Evolutionary conservation across 441 rosid genomes (phyloP).

Genomic region (Metrosideros polymorpha): DNA sequence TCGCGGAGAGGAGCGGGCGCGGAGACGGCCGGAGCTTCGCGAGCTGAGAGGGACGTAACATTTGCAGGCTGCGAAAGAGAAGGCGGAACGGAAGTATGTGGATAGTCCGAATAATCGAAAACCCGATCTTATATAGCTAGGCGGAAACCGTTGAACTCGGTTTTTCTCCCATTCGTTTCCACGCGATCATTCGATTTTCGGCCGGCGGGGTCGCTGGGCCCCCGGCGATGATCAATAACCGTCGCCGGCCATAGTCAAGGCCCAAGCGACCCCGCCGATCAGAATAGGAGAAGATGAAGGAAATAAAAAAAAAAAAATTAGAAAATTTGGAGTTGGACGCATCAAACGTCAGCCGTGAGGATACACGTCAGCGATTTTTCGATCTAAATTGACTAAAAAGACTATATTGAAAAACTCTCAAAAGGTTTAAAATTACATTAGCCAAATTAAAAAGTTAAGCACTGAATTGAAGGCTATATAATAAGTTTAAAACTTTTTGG

Average conservation of each 20-base stretch:
- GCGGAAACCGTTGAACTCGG: no score
- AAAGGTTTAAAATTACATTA: not conserved
- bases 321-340: not conserved
- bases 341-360: accelerated
- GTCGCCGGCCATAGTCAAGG: not conserved
- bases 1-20: not conserved
- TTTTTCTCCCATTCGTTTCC: no score
- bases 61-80: not conserved
- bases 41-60: not conserved
- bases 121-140: no score
- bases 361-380: accelerated
- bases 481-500: no score
- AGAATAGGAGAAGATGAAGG: not conserved
- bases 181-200: no score
- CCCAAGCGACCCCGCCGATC: not conserved
- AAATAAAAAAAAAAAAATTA: not conserved
- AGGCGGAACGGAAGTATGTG: not conserved
- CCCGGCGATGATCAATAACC: accelerated
- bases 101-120: no score
- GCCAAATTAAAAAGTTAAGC: no score
- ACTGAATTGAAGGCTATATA: no score
- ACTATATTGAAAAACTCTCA: not conserved
- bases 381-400: accelerated
- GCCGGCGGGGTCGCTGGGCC: accelerated
- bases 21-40: constrained; percentile 4